Evolutionary conservation across 352 stramenopile species (phyloP).

Genomic region (Globisporangium carolinianum): DNA sequence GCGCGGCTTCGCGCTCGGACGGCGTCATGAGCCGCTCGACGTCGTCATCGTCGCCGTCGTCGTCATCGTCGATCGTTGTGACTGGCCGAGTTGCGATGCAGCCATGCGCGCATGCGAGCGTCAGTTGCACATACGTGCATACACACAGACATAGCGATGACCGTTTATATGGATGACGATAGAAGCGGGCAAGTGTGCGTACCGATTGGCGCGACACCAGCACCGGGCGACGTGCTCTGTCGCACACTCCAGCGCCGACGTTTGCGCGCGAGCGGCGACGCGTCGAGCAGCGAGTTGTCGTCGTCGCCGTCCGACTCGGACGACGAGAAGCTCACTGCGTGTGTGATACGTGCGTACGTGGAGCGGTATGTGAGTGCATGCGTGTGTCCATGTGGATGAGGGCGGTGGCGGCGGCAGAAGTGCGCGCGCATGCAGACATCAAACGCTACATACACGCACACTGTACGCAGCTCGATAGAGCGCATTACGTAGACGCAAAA

Average conservation of each 20-base stretch:
- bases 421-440: neutral
- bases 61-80: conserved; percentile 18
- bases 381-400: neutral
- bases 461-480: neutral
- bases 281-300: conserved; percentile 13
- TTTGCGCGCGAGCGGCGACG: conserved; percentile 14
- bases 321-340: conserved; percentile 28
- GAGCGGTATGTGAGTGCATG: too few species aligned
- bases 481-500: neutral
- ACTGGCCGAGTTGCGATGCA: too few species aligned
- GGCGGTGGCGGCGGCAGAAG: neutral
- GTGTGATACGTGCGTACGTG: too few species aligned
- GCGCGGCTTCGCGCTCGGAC: conserved; percentile 28
- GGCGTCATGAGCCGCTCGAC: conserved; percentile 25
- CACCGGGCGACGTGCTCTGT: conserved; percentile 12
- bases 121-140: neutral
- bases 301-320: conserved; percentile 33
- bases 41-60: conserved; percentile 28
- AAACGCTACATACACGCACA: neutral
- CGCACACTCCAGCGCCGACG: conserved; percentile 11
- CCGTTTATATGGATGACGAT: too few species aligned
- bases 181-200: too few species aligned
- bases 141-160: neutral
- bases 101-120: neutral
- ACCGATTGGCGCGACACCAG: conserved; percentile 14